Conservation (phyloP, 352 stramenopile genomes). For the Phytopythium cucurbitacearum region DNA sequence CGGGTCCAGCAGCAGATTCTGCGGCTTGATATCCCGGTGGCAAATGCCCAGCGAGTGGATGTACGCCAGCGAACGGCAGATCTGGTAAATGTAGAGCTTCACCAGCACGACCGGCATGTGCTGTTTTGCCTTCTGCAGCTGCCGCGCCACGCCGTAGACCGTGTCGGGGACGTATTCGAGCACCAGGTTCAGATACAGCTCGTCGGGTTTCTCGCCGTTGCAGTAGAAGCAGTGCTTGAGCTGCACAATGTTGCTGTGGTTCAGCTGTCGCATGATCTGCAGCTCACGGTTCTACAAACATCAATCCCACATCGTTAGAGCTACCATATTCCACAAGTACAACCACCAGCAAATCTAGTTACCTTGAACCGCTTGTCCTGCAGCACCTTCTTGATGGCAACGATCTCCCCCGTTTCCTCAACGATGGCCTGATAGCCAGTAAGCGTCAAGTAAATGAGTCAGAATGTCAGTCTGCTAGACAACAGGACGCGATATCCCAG, state of each 20-base stretch:
- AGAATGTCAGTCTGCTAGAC: no score
- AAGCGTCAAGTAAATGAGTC: neutral
- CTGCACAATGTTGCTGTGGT: conserved; percentile 98
- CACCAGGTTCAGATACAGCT: conserved; percentile 99
- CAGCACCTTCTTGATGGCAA: conserved; percentile 99
- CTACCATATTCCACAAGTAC: conserved; percentile 2
- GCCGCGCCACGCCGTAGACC: conserved; percentile 95
- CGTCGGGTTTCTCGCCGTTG: conserved; percentile 92
- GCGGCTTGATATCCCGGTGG: conserved; percentile 99
- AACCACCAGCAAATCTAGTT: neutral
- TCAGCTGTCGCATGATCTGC: conserved; percentile 98
- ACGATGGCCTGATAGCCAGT: conserved; percentile 71
- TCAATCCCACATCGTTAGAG: conserved; percentile 5
- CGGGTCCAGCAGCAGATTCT: conserved; percentile 98
- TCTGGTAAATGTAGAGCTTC: conserved; percentile 99
- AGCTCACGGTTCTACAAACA: conserved; percentile 94
- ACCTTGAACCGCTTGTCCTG: conserved; percentile 99
- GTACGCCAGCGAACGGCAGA: conserved; percentile 96
- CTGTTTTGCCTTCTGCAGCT: conserved; percentile 97
- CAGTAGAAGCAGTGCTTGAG: conserved; percentile 99
- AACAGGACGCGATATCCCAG: neutral
- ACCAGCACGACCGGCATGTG: conserved; percentile 96
- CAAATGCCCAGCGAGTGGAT: conserved; percentile 98
- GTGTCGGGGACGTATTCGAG: conserved; percentile 99
- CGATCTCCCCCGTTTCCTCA: conserved; percentile 96